Base-by-base conservation (phyloP, 805 yeast species). In the Hanseniaspora vineae region DNA sequence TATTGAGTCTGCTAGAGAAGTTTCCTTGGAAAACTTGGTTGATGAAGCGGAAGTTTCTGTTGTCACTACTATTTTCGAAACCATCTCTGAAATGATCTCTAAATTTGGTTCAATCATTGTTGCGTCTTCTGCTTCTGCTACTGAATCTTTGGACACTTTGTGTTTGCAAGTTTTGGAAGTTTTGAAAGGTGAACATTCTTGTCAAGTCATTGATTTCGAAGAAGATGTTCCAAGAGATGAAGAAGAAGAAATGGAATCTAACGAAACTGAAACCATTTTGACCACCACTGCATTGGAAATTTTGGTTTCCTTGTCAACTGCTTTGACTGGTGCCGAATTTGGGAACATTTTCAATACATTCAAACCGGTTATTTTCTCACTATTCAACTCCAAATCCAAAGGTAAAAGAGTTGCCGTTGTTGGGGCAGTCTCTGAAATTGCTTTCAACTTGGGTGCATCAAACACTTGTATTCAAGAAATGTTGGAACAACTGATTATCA, bases 371-470 rank as follows among this genome's bases (percentile, higher is more conserved):
- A 70, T 89, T 46, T 64, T 76, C 50, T 59, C 72, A 47, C 76
- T 77, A 60, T 76, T 76, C 56, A 71, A 71, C 52, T 76, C 81
- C 50, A 78, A 79, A 64, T 77, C 82, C 46, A 76, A 75, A 64
- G 71, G 75, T 55, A 89, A 84, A 72, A 79, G 97, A 64, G 83
- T 84, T 32, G 74, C 84, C 47, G 81, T 94, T 43, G 77, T 85
- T 52, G 97, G 97, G 52, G 84, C 92, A 40, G 71, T 87, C 52
- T 96, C 97, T 44, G 98, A 90, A 65, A 80, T 92, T 52, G 77
- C 84, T 46, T 75, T 76, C 48, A 89, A 89, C 49, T 69, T 92
- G 72, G 79, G 81, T 59, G 68, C 69, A 37, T 61, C 67, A 31
- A 78, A 84, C 58, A 85, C 86, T 50, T 81, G 72, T 68, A 66